These are phyloP conservation scores for Sporodiniella umbellata DNA, from an alignment of 371 early-diverging fungal species.

Conservation along the genomic window DNA sequence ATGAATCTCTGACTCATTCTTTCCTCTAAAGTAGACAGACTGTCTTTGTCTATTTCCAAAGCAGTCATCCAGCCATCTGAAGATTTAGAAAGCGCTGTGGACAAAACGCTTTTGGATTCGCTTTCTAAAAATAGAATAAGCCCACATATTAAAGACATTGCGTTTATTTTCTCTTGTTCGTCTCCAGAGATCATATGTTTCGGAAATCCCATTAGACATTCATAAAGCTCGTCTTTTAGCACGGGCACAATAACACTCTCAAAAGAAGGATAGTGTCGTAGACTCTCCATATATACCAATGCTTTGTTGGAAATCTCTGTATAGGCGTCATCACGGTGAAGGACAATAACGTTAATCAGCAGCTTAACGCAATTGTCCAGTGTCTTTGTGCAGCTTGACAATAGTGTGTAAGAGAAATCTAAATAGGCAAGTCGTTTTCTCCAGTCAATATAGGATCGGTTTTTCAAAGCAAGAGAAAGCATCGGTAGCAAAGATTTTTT, in stretches of 20 bases:
- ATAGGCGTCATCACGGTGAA: constrained; percentile 47
- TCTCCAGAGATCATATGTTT: constrained; percentile 36
- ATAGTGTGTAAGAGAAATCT: constrained; percentile 32
- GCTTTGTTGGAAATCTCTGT: constrained; percentile 29
- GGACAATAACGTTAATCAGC: constrained; percentile 43
- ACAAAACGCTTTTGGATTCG: constrained; percentile 33
- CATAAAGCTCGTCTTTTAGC: constrained; percentile 44
- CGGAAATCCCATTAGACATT: constrained; percentile 39
- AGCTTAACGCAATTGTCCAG: constrained; percentile 37
- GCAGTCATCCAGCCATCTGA: constrained; percentile 46
- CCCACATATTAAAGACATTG: constrained; percentile 40
- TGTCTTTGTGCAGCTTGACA: constrained; percentile 32
- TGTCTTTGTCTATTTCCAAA: constrained; percentile 40
- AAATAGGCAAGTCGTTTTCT: constrained; percentile 42
- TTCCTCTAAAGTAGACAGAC: constrained; percentile 41
- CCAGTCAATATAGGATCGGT: constrained; percentile 43
- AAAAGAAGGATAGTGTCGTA: constrained; percentile 13
- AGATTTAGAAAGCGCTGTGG: constrained; percentile 19
- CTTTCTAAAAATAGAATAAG: constrained; percentile 37
- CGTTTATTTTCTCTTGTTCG: constrained; percentile 40
- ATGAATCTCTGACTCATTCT: constrained; percentile 13
- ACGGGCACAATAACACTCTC: constrained; percentile 25
- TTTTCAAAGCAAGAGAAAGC: constrained; percentile 24
- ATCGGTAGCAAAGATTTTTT: constrained; percentile 22
- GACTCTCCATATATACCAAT: constrained; percentile 15